Percentiles rank a stretch among this genome's conserved stretches.
Evolutionary conservation across 176 grass and related monocot species (phyloP).

Genomic region (Zoysia japonica): DNA sequence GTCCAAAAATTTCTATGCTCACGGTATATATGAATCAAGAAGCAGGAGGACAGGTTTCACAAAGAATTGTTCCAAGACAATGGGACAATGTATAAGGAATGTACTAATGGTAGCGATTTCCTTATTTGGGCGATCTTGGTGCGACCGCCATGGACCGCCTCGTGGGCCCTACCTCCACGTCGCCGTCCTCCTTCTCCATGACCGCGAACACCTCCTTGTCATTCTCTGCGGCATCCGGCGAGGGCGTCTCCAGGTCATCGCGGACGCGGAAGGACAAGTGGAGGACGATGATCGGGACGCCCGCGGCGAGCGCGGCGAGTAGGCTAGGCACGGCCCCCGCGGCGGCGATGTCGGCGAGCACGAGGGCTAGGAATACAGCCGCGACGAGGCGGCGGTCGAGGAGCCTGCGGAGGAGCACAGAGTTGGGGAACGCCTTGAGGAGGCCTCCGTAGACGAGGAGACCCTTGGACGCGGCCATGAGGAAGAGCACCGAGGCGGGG

Average conservation of each 20-base stretch:
- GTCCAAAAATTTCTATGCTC: constrained; percentile 23
- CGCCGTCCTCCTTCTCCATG: constrained; percentile 76
- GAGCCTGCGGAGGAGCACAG: constrained; percentile 62
- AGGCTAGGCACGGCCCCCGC: constrained; percentile 60
- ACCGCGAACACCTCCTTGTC: constrained; percentile 36
- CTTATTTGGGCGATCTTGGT: constrained; percentile 50
- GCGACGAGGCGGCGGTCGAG: constrained; percentile 68
- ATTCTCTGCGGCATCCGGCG: constrained; percentile 26
- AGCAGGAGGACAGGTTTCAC: constrained; percentile 31
- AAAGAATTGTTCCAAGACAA: constrained; percentile 16
- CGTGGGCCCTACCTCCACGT: constrained; percentile 51
- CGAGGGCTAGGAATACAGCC: constrained; percentile 51
- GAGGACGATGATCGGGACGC: constrained; percentile 58
- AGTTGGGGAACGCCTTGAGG: constrained; percentile 61
- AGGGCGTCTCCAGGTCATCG: constrained; percentile 60
- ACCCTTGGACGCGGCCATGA: constrained; percentile 81
- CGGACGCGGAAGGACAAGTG: constrained; percentile 73
- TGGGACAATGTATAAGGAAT: not conserved
- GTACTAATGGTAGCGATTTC: constrained; percentile 6
- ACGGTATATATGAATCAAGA: constrained; percentile 9
- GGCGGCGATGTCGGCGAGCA: constrained; percentile 61
- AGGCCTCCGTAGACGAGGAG: constrained; percentile 72
- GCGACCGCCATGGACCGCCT: constrained; percentile 39
- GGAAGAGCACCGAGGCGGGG: constrained; percentile 73
- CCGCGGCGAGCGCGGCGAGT: constrained; percentile 46